Evolutionary conservation across 2,329 filamentous ascomycete species (phyloP).

Genomic region (Stagonosporopsis rhizophila): DNA sequence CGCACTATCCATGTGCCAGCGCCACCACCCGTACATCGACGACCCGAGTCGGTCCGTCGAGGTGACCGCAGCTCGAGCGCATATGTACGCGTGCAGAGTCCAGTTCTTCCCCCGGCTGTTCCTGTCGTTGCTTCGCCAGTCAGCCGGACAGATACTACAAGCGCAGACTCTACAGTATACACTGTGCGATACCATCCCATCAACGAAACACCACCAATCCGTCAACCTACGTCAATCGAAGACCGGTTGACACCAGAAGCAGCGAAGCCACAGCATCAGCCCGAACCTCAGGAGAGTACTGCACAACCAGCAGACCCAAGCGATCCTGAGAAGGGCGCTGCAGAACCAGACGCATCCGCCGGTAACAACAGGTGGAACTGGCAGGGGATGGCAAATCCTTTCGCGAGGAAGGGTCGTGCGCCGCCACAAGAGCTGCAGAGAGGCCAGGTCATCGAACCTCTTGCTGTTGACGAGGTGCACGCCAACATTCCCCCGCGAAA

Average conservation of each 20-base stretch:
- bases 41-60: conserved; percentile 35
- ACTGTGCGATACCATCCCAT: conserved; percentile 67
- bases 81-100: conserved; percentile 43
- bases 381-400: conserved; percentile 63
- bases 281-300: conserved; percentile 6
- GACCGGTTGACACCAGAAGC: conserved; percentile 19
- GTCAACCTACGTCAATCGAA: conserved; percentile 25
- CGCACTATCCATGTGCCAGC: conserved; percentile 44
- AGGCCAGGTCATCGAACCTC: conserved; percentile 59
- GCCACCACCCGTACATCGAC: conserved; percentile 38
- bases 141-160: conserved; percentile 67
- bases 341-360: conserved; percentile 18
- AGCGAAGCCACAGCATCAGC: conserved; percentile 11
- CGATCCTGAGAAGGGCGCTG: conserved; percentile 42
- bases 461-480: conserved; percentile 43
- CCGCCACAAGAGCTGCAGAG: conserved; percentile 67
- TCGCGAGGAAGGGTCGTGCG: conserved; percentile 64
- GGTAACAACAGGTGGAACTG: conserved; percentile 51
- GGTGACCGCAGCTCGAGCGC: conserved; percentile 34
- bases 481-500: conserved; percentile 51
- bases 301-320: conserved; percentile 23
- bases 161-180: conserved; percentile 69
- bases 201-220: conserved; percentile 49
- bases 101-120: conserved; percentile 53
- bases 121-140: conserved; percentile 61